Evolutionary conservation across 805 yeast genomes (phyloP).

Genomic region (Ogataea degrootiae): DNA sequence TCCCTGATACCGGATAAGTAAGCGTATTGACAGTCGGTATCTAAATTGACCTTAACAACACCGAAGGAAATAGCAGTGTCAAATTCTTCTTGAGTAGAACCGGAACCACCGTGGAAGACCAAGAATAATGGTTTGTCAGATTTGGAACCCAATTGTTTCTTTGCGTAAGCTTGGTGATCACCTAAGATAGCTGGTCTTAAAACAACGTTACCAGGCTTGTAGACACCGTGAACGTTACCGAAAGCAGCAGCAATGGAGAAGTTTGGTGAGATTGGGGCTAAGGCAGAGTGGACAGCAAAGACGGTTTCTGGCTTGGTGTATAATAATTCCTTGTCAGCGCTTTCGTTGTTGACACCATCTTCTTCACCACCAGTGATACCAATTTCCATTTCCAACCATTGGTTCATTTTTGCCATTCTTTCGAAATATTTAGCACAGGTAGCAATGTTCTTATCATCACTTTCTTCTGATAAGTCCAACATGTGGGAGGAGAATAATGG

Average conservation of each 20-base stretch:
- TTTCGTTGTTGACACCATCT: conserved; percentile 99
- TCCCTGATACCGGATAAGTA: conserved; percentile 97
- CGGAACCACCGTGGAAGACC: conserved; percentile 99
- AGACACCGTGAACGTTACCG: conserved; percentile 99
- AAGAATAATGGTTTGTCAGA: conserved; percentile 75
- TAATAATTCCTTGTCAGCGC: conserved; percentile 77
- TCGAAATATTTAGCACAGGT: conserved; percentile 92
- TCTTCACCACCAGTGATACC: conserved; percentile 99
- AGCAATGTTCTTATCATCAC: conserved; percentile 92
- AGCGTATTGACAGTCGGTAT: conserved; percentile 98
- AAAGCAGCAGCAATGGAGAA: conserved; percentile 99
- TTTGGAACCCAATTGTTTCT: conserved; percentile 52
- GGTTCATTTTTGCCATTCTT: conserved; percentile 90
- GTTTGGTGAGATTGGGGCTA: conserved; percentile 88
- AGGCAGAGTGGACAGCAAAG: conserved; percentile 83
- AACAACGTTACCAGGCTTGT: conserved; percentile 97
- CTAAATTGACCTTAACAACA: conserved; percentile 98
- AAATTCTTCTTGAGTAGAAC: conserved; percentile 89
- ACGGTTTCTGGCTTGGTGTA: conserved; percentile 97
- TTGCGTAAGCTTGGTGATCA: conserved; percentile 90
- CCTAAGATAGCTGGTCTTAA: conserved; percentile 90
- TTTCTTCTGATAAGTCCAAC: conserved; percentile 96
- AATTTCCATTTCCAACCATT: conserved; percentile 99
- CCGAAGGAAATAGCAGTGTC: conserved; percentile 87
- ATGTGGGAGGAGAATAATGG: conserved; percentile 98